These are phyloP conservation scores for Phytophthora fragariaefolia DNA, from an alignment of 352 stramenopile genomes.

Conservation along the genomic window DNA sequence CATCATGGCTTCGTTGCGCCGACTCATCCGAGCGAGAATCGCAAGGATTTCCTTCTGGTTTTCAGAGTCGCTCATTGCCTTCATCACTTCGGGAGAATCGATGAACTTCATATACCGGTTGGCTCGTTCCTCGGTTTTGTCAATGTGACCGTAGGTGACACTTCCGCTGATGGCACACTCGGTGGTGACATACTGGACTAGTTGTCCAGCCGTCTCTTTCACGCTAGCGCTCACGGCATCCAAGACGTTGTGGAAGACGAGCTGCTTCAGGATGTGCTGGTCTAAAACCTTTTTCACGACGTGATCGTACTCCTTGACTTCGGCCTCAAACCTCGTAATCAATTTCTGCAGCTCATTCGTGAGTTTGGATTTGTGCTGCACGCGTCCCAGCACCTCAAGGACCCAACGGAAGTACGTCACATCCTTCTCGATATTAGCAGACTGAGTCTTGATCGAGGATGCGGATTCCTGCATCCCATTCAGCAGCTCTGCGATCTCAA, in stretches of 20 bases:
- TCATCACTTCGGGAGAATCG: neutral
- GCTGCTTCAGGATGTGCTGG: neutral
- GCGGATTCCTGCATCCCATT: neutral
- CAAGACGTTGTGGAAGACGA: neutral
- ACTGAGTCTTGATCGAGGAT: neutral
- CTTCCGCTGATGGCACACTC: neutral
- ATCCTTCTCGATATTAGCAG: neutral
- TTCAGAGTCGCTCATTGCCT: neutral
- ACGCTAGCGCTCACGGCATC: neutral
- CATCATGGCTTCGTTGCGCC: neutral
- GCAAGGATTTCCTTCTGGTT: conserved; percentile 2
- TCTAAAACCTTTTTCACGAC: neutral
- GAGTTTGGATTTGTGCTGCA: neutral
- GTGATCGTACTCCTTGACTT: neutral
- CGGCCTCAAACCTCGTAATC: neutral
- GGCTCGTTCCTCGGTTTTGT: neutral
- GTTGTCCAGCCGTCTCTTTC: neutral
- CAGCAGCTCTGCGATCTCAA: neutral
- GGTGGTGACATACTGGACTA: neutral
- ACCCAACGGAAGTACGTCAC: neutral
- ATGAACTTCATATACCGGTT: neutral
- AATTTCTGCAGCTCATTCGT: neutral
- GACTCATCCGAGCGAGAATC: neutral
- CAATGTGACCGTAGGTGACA: neutral
- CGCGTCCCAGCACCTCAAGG: neutral